phyloP scores from a whole-genome alignment of 2,329 filamentous ascomycete genomes.

The Coniella vitis region DNA sequence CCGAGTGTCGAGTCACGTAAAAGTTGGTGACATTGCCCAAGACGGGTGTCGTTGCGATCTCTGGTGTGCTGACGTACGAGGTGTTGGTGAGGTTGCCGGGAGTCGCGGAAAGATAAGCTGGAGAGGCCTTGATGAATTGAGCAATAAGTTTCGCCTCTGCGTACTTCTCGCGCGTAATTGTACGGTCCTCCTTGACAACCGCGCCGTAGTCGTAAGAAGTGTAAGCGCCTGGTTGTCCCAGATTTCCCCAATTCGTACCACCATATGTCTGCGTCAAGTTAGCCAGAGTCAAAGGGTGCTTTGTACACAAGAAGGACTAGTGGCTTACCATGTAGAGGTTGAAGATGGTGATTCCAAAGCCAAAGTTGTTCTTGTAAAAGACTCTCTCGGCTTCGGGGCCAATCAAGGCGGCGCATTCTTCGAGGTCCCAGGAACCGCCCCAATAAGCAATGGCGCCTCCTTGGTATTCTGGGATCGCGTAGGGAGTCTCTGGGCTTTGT shows the following conservation, averaged over 20 bases:
- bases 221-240: slow-evolving; percentile 62
- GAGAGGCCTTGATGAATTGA: slow-evolving; percentile 68
- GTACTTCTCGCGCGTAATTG: slow-evolving; percentile 67
- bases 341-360: slow-evolving; percentile 59
- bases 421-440: slow-evolving; percentile 60
- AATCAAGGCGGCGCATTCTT: slow-evolving; percentile 57
- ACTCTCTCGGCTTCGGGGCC: slow-evolving; percentile 71
- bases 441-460: slow-evolving; percentile 68
- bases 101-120: slow-evolving; percentile 57
- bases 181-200: slow-evolving; percentile 62
- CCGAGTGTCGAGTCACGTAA: slow-evolving; percentile 60
- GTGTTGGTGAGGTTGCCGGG: slow-evolving; percentile 43
- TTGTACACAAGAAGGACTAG: background rate
- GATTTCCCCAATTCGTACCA: slow-evolving; percentile 79
- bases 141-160: slow-evolving; percentile 70
- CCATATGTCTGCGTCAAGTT: slow-evolving; percentile 49
- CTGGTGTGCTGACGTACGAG: slow-evolving; percentile 45
- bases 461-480: slow-evolving; percentile 55
- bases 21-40: slow-evolving; percentile 48
- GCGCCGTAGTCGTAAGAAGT: slow-evolving; percentile 51
- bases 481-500: slow-evolving; percentile 60
- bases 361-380: slow-evolving; percentile 71
- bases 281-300: background rate
- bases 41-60: slow-evolving; percentile 55
- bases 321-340: slow-evolving; percentile 65